phyloP scores from a whole-genome alignment of 2,329 filamentous ascomycete genomes.

The Ophidiomyces ophidiicola region DNA sequence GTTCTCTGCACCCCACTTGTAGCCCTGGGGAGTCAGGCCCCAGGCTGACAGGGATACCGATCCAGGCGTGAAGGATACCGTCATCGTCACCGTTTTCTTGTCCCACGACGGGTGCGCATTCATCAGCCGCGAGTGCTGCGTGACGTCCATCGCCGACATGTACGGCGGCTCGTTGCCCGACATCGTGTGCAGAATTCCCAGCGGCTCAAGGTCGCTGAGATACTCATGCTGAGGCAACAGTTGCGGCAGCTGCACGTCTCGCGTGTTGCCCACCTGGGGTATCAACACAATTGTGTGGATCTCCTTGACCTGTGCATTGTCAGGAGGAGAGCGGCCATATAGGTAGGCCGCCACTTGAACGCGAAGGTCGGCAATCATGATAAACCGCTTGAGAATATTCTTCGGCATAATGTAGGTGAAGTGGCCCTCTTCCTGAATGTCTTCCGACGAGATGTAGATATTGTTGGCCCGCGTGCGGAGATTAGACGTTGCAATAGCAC shows the following conservation, averaged over 20 bases:
- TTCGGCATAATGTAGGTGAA: constrained; percentile 98
- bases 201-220: constrained; percentile 70
- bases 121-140: constrained; percentile 82
- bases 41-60: constrained; percentile 91
- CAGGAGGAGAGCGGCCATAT: constrained; percentile 81
- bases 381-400: constrained; percentile 96
- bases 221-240: constrained; percentile 86
- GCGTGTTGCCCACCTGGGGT: constrained; percentile 85
- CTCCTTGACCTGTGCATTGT: constrained; percentile 96
- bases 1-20: constrained; percentile 96
- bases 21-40: constrained; percentile 80
- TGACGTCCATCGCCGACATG: constrained; percentile 92
- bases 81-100: constrained; percentile 85
- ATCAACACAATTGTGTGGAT: constrained; percentile 95
- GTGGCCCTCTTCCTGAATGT: constrained; percentile 74
- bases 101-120: constrained; percentile 71
- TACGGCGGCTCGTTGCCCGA: constrained; percentile 91
- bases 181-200: constrained; percentile 90
- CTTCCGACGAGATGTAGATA: constrained; percentile 95
- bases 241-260: constrained; percentile 81
- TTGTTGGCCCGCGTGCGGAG: constrained; percentile 89
- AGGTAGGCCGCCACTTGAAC: constrained; percentile 94
- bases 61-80: constrained; percentile 90
- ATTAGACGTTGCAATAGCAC: constrained; percentile 93
- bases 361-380: constrained; percentile 88